Conservation (phyloP, 768 basidiomycete species). For the Rubroboletus satanas region DNA sequence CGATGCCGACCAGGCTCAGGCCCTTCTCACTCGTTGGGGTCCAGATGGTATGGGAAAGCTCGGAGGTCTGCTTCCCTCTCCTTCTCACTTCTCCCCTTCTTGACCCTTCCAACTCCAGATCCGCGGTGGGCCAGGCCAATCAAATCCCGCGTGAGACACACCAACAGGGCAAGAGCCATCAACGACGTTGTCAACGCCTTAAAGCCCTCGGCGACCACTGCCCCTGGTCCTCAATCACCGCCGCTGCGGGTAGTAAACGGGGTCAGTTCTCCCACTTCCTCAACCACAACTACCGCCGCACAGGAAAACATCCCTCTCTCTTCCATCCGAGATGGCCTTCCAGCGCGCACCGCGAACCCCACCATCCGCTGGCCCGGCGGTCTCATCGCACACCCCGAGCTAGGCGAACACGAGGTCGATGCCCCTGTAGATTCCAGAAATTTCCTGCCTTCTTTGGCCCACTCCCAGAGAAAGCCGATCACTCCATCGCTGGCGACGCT, state of each 20-base stretch:
- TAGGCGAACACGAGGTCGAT: constrained; percentile 55
- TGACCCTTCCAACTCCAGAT: constrained; percentile 46
- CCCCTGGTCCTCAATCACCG: constrained; percentile 40
- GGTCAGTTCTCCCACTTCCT: constrained; percentile 63
- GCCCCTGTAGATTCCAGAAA: constrained; percentile 16
- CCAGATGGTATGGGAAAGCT: constrained; percentile 86
- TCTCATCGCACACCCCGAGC: constrained; percentile 63
- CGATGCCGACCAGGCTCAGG: constrained; percentile 85
- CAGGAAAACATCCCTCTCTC: constrained; percentile 58
- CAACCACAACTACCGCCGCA: constrained; percentile 71
- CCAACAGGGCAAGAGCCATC: constrained; percentile 65
- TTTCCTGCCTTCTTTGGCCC: constrained; percentile 31
- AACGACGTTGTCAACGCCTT: constrained; percentile 74
- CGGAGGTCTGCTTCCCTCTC: constrained; percentile 54
- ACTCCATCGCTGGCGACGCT: constrained; percentile 86
- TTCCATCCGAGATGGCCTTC: constrained; percentile 43
- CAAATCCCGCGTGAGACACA: constrained; percentile 68
- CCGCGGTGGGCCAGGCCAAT: constrained; percentile 87
- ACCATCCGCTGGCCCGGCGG: constrained; percentile 58
- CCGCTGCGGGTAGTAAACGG: constrained; percentile 80
- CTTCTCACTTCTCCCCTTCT: constrained; percentile 18
- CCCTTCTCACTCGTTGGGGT: constrained; percentile 82
- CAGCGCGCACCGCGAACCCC: constrained; percentile 55
- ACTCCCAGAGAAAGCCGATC: constrained; percentile 53
- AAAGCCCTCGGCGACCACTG: constrained; percentile 50